phyloP scores from a whole-genome alignment of 148 eudicot genomes.

The Euryodendron excelsum region DNA sequence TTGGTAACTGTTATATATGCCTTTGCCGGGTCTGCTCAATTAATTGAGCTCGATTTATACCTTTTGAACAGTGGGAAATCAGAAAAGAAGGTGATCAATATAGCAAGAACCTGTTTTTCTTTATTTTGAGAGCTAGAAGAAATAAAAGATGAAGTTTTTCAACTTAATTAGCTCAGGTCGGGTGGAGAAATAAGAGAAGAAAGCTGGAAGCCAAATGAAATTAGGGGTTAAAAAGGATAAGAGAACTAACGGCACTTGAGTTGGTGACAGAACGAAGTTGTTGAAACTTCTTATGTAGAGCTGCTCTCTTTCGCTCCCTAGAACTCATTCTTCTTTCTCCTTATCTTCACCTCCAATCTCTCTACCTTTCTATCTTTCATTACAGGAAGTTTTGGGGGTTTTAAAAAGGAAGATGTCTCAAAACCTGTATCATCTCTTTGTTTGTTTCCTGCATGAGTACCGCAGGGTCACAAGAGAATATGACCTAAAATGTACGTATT shows the following conservation, averaged over 20 bases:
- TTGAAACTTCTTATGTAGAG: slow-evolving; percentile 76
- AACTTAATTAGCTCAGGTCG: too few relatives aligned
- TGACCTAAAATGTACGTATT: slow-evolving; percentile 17
- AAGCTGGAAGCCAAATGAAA: too few relatives aligned
- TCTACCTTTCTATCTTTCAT: background rate
- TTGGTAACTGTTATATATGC: too few relatives aligned
- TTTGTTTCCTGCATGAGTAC: slow-evolving; percentile 33
- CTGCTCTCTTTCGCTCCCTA: slow-evolving; percentile 55
- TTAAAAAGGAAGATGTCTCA: slow-evolving; percentile 23
- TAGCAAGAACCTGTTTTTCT: background rate
- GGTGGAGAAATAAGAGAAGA: too few relatives aligned
- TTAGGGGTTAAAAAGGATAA: background rate
- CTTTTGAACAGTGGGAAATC: background rate
- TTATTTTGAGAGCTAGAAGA: too few relatives aligned
- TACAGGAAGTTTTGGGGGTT: background rate
- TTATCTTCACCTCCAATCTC: slow-evolving; percentile 2
- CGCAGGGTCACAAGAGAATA: slow-evolving; percentile 16
- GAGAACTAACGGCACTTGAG: slow-evolving; percentile 74
- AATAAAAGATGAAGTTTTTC: too few relatives aligned
- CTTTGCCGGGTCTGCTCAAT: background rate
- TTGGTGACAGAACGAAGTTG: slow-evolving; percentile 84
- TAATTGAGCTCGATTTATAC: too few relatives aligned
- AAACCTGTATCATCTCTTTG: slow-evolving; percentile 16
- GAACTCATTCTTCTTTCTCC: slow-evolving; percentile 25
- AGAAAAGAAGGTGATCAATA: background rate